phyloP scores from a whole-genome alignment of 805 yeast species.

The Metschnikowia lunata region DNA sequence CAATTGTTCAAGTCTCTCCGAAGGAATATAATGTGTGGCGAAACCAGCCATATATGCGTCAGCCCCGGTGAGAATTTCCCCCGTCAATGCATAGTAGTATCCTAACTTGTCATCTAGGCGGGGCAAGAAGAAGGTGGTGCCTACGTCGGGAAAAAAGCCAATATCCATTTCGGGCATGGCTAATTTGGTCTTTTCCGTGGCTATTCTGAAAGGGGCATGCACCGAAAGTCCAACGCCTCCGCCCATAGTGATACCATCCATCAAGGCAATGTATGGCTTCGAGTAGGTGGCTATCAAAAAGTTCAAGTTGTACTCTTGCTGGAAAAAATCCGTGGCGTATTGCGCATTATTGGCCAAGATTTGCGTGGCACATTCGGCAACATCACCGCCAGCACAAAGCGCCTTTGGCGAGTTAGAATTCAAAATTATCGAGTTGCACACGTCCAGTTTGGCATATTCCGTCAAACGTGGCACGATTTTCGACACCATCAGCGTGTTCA shows the following conservation, averaged over 20 bases:
- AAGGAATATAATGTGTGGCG: conserved; percentile 85
- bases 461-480: conserved; percentile 66
- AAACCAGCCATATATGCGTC: conserved; percentile 82
- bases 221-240: conserved; percentile 94
- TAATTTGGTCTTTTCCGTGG: conserved; percentile 84
- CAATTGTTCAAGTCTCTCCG: conserved; percentile 58
- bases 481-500: conserved; percentile 70
- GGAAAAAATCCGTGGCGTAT: conserved; percentile 63
- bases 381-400: conserved; percentile 96
- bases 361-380: conserved; percentile 66
- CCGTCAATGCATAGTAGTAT: conserved; percentile 80
- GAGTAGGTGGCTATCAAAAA: conserved; percentile 73
- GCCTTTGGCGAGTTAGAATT: conserved; percentile 65
- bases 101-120: conserved; percentile 80
- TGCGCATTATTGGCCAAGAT: conserved; percentile 45
- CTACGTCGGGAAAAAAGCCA: conserved; percentile 96
- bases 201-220: conserved; percentile 88
- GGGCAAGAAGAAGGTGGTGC: conserved; percentile 85
- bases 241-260: conserved; percentile 96
- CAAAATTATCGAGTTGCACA: conserved; percentile 62
- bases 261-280: conserved; percentile 81
- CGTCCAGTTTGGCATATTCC: conserved; percentile 70
- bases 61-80: conserved; percentile 68
- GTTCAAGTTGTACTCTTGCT: conserved; percentile 76
- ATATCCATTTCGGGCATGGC: conserved; percentile 99